These are phyloP conservation scores for Phaeotremella skinneri DNA, from an alignment of 768 basidiomycete genomes.

Conservation along the genomic window DNA sequence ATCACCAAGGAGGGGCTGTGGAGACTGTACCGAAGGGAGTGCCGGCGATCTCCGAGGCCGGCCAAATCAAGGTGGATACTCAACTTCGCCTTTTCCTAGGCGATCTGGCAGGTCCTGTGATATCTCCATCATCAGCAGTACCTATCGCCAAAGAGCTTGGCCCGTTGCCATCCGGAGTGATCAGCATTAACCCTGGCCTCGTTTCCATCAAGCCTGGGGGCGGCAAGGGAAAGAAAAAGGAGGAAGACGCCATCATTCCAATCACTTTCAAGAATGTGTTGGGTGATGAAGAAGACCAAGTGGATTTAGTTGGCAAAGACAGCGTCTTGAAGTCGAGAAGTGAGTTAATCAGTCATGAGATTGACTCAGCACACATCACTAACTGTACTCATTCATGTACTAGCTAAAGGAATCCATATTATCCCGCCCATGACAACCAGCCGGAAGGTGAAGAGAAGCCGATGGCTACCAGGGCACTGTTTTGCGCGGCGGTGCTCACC, in stretches of 20 bases:
- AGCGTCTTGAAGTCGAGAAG: constrained; percentile 42
- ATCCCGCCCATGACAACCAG: constrained; percentile 70
- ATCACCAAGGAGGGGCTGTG: constrained; percentile 63
- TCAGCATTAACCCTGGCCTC: constrained; percentile 10
- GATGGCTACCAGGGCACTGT: constrained; percentile 13
- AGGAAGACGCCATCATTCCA: constrained; percentile 26
- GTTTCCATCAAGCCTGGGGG: constrained; percentile 37
- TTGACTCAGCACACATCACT: not conserved
- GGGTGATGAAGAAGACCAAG: constrained; percentile 42
- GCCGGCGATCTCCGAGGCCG: constrained; percentile 21
- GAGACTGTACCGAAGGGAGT: constrained; percentile 26
- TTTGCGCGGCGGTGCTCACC: constrained; percentile 2
- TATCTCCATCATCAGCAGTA: constrained; percentile 1
- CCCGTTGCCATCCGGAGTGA: not conserved
- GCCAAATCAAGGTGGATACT: constrained; percentile 24
- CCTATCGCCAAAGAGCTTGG: not conserved
- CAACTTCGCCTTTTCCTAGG: constrained; percentile 33
- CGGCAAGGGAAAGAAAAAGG: constrained; percentile 24
- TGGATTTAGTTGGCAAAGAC: constrained; percentile 36
- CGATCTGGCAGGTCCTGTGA: constrained; percentile 21
- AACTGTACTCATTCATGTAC: constrained; percentile 11
- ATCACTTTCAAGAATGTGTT: constrained; percentile 29
- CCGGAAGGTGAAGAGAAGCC: constrained; percentile 43
- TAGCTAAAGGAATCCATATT: constrained; percentile 60
- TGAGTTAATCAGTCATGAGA: constrained; percentile 13